Base-by-base conservation (phyloP, 768 basidiomycete genomes). In the Russula sp. region DNA sequence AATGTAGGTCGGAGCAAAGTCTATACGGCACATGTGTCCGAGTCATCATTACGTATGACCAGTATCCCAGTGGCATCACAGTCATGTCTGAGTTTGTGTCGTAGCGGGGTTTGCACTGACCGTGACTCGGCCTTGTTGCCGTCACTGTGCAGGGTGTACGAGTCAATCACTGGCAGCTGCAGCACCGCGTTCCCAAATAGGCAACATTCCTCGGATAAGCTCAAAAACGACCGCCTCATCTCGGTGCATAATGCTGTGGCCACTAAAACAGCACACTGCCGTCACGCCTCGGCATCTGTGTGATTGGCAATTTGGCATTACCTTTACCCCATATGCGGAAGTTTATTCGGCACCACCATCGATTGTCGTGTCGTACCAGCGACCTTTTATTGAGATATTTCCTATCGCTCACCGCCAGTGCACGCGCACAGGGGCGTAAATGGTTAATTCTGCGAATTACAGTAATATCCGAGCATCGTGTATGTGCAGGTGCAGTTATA, bases 71-170 rank as follows among this genome's bases (percentile, higher is more conserved):
- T n/a, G n/a, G n/a, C n/a, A n/a, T n/a, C n/a, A n/a, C 53, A 56
- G 54, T 46, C 46, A 28, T 62, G 26, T 50, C 26, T 16, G n/a
- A n/a, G n/a, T n/a, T n/a, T n/a, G 26, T 28, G 49, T 50, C 49
- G 3, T 18, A 16, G 24, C 22, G 13, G 10, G 44, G 44, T 46
- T 44, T 44, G 44, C 38, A 18, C 16, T 40, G 38, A 44, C 20
- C 0, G 42, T 44, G 63, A 64, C 63, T 64, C 63, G 63, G 54
- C 40, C 11, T 34, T 34, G 34, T 36, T 36, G 13, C 36, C 4
- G 36, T 36, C 36, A 34, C 11, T 3, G 6, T 3, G 4, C 13
- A 36, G 13, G 36, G 36, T 3, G n/a, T 4, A 46, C 20, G 46
- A n/a, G 46, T 49, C 48, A 36, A 36, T 36, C 11, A 36, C 28